Evolutionary conservation across 164 flowering plant genomes (phyloP).

Genomic region (Magnolia kwangsiensis): DNA sequence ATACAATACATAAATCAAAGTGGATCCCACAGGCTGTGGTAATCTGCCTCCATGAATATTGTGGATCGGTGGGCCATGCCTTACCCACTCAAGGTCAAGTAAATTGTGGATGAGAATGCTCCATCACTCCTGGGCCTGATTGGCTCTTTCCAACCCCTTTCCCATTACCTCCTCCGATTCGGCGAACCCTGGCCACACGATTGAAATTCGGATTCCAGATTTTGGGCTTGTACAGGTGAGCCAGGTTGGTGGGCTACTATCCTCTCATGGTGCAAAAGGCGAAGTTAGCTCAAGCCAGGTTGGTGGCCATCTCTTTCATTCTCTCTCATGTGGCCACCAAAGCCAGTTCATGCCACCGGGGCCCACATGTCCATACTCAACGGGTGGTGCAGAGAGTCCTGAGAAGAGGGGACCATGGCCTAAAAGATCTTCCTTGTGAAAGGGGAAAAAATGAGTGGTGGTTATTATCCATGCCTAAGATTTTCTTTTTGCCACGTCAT

Average conservation of each 20-base stretch:
- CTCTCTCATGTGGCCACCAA: not conserved
- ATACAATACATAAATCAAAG: too few relatives aligned
- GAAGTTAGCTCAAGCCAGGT: not conserved
- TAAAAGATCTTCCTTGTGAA: not conserved
- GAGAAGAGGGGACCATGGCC: not conserved
- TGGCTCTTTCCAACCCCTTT: not conserved
- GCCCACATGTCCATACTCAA: not conserved
- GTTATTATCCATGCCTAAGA: not conserved
- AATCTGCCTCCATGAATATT: not conserved
- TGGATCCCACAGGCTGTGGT: not conserved
- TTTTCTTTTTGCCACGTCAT: slow-evolving; percentile 8
- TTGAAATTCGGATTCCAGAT: not conserved
- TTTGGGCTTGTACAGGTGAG: not conserved
- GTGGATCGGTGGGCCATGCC: not conserved
- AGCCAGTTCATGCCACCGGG: too few relatives aligned
- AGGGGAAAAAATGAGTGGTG: not conserved
- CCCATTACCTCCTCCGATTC: not conserved
- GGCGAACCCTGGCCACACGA: not conserved
- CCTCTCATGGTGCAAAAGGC: not conserved
- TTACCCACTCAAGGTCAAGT: not conserved
- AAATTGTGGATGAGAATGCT: slow-evolving; percentile 5
- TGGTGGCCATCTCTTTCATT: not conserved
- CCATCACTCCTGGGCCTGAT: not conserved
- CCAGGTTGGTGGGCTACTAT: not conserved
- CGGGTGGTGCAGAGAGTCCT: not conserved